These are phyloP conservation scores for Trichoderma atroviride DNA, from an alignment of 2,329 filamentous ascomycete genomes.

Conservation along the genomic window DNA sequence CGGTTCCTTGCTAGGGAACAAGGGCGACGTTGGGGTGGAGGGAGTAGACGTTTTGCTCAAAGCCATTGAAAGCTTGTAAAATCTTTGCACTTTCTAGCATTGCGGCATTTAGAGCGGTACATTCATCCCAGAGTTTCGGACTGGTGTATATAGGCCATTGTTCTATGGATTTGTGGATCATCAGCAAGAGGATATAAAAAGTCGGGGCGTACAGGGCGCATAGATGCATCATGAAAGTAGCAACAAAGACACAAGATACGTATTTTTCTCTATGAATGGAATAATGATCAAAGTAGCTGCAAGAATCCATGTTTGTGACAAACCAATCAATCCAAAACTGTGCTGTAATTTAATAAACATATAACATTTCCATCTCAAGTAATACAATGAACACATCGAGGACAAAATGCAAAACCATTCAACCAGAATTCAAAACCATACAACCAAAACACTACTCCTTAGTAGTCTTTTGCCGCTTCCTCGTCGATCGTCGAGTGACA, in stretches of 20 bases:
- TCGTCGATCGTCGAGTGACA: background rate
- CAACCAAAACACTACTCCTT: background rate
- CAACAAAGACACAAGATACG: background rate
- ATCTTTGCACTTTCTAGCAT: background rate
- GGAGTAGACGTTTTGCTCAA: slow-evolving; percentile 62
- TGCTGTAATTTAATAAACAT: background rate
- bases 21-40: slow-evolving; percentile 51
- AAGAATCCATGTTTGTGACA: background rate
- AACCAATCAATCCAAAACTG: background rate
- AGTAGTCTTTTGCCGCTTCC: slow-evolving; percentile 23
- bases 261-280: background rate
- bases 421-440: background rate
- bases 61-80: slow-evolving; percentile 61
- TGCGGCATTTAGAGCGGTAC: background rate
- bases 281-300: background rate
- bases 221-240: background rate
- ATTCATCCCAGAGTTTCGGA: background rate
- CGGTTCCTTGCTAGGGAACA: slow-evolving; percentile 70
- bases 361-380: background rate
- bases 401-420: background rate
- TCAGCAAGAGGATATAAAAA: background rate
- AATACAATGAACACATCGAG: background rate
- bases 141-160: slow-evolving; percentile 19
- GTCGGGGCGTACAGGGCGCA: slow-evolving; percentile 2
- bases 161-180: background rate